Conservation (phyloP, 176 grass and related monocot genomes). For the Oryza coarctata region DNA sequence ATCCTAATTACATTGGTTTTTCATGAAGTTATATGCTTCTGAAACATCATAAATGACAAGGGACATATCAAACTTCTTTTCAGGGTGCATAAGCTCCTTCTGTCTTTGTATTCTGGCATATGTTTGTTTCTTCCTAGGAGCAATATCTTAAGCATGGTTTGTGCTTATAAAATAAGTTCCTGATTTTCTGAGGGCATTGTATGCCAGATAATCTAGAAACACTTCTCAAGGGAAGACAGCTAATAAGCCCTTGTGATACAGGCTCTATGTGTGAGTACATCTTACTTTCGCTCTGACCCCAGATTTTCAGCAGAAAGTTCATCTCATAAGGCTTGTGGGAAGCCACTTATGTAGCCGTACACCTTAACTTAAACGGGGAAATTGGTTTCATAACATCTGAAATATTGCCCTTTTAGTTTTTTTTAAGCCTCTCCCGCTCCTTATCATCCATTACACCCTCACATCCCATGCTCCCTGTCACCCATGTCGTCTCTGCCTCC, state of each 20-base stretch:
- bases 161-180: no score
- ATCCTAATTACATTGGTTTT: background rate
- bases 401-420: background rate
- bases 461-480: no score
- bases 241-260: background rate
- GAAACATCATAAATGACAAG: conserved; percentile 3
- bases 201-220: no score
- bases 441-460: no score
- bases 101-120: background rate
- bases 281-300: background rate
- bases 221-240: background rate
- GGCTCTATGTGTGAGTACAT: background rate
- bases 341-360: background rate
- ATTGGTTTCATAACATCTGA: background rate
- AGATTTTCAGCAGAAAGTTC: background rate
- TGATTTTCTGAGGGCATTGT: no score
- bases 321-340: background rate
- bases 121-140: conserved; percentile 3
- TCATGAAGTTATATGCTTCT: background rate
- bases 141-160: conserved; percentile 12
- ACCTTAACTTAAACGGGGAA: background rate
- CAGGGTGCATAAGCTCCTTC: no score
- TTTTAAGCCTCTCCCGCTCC: no score
- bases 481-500: no score
- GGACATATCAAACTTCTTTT: background rate